Evolutionary conservation across 768 basidiomycete genomes (phyloP).

Genomic region (Asterophora parasitica): DNA sequence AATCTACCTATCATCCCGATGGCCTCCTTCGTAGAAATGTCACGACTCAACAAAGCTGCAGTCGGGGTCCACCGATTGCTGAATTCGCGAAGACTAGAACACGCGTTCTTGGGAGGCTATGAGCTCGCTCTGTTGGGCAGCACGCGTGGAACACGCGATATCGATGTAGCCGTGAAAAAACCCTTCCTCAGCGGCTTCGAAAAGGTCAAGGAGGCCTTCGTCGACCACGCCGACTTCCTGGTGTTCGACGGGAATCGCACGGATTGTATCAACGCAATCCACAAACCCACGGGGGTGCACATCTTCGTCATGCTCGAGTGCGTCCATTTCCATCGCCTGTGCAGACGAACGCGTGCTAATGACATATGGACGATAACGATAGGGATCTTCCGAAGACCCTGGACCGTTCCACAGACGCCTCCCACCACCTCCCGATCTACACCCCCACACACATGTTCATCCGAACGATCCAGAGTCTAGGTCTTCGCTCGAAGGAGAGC

Average conservation of each 20-base stretch:
- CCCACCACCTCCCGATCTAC: conserved; percentile 9
- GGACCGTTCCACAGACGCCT: background rate
- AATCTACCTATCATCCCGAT: background rate
- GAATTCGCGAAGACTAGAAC: conserved; percentile 6
- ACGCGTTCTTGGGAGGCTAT: conserved; percentile 11
- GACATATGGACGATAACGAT: conserved; percentile 2
- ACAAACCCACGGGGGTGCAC: conserved; percentile 6
- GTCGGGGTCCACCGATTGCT: conserved; percentile 5
- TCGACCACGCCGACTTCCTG: conserved; percentile 7
- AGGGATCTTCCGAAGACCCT: conserved; percentile 7
- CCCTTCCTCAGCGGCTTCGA: conserved; percentile 11
- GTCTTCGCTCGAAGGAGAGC: conserved; percentile 2
- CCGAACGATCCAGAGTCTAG: conserved; percentile 5
- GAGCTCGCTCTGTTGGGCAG: conserved; percentile 8
- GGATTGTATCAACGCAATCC: conserved; percentile 8
- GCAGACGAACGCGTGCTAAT: background rate
- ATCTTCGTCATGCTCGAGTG: conserved; percentile 10
- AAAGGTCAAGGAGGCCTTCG: conserved; percentile 12
- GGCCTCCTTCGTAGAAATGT: conserved; percentile 2
- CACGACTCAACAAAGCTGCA: conserved; percentile 8
- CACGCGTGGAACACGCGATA: conserved; percentile 6
- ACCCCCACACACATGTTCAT: conserved; percentile 9
- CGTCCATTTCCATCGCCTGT: conserved; percentile 1
- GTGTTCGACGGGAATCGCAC: conserved; percentile 11
- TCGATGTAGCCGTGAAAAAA: conserved; percentile 11